Percentiles rank a stretch among this genome's conserved stretches.
Conservation (phyloP, 495 filamentous ascomycete genomes). For the Pyrenula massariospora region DNA sequence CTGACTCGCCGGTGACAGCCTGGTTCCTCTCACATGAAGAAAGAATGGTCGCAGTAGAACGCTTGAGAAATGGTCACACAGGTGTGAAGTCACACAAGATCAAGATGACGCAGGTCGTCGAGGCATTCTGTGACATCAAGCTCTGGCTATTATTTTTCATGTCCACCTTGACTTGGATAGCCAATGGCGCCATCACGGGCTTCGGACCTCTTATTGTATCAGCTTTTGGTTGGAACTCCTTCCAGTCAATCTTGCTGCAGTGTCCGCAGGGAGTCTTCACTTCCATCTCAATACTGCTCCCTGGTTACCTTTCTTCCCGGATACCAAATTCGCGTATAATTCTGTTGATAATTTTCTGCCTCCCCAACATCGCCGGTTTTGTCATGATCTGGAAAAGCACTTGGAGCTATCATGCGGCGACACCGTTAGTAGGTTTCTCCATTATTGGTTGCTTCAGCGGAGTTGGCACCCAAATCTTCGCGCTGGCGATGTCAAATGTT, state of each 20-base stretch:
- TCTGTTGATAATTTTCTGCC: constrained; percentile 48
- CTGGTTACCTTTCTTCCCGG: constrained; percentile 46
- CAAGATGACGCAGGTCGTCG: constrained; percentile 35
- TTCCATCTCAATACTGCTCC: constrained; percentile 50
- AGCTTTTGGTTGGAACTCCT: constrained; percentile 29
- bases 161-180: constrained; percentile 28
- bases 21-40: constrained; percentile 25
- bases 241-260: constrained; percentile 40
- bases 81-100: constrained; percentile 37
- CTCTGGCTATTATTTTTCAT: constrained; percentile 30
- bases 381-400: constrained; percentile 61
- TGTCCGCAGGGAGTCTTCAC: constrained; percentile 57
- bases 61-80: constrained; percentile 39
- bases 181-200: constrained; percentile 29
- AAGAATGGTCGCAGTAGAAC: constrained; percentile 36
- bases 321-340: constrained; percentile 53
- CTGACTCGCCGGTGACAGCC: constrained; percentile 35
- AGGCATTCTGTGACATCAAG: constrained; percentile 35
- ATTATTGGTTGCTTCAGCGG: constrained; percentile 61
- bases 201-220: constrained; percentile 29
- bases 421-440: constrained; percentile 56
- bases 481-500: constrained; percentile 57
- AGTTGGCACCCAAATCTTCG: constrained; percentile 53
- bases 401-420: constrained; percentile 50
- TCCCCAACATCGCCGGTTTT: constrained; percentile 64